Conservation (phyloP, 2,329 filamentous ascomycete genomes). For the Colletotrichum neosansevieriae region DNA sequence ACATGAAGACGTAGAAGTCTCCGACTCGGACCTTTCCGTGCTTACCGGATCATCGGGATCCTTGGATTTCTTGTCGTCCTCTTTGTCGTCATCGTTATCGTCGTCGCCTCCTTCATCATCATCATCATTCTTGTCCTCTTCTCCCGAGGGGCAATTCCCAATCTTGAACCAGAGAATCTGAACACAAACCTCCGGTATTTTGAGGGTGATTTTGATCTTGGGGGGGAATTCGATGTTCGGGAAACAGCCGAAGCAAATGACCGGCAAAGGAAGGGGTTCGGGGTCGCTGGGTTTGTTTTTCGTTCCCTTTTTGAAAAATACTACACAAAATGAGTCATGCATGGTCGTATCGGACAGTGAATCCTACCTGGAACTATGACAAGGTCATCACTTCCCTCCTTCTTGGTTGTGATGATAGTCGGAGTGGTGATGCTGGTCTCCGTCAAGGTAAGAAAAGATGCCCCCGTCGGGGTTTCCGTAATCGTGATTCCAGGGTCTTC, state of each 20-base stretch:
- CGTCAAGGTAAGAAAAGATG: neutral
- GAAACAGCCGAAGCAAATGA: neutral
- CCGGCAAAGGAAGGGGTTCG: neutral
- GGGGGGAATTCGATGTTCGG: neutral
- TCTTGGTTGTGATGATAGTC: neutral
- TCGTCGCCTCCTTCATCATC: neutral
- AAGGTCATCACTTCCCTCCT: no score
- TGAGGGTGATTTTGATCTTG: neutral
- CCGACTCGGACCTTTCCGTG: neutral
- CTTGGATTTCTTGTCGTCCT: neutral
- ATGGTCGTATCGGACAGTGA: neutral
- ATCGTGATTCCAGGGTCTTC: neutral
- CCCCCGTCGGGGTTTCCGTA: neutral
- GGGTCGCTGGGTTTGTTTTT: neutral
- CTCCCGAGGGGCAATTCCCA: conserved; percentile 2
- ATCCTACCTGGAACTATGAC: neutral
- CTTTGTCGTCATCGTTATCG: neutral
- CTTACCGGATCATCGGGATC: neutral
- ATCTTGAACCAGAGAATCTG: conserved; percentile 5
- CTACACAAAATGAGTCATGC: neutral
- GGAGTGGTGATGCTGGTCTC: neutral
- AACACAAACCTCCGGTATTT: neutral
- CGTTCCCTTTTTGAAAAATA: neutral
- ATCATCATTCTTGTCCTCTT: neutral
- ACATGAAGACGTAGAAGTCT: conserved; percentile 1